Evolutionary conservation across 1,284 basidiomycete species (phyloP).

Genomic region (Malassezia obtusa): DNA sequence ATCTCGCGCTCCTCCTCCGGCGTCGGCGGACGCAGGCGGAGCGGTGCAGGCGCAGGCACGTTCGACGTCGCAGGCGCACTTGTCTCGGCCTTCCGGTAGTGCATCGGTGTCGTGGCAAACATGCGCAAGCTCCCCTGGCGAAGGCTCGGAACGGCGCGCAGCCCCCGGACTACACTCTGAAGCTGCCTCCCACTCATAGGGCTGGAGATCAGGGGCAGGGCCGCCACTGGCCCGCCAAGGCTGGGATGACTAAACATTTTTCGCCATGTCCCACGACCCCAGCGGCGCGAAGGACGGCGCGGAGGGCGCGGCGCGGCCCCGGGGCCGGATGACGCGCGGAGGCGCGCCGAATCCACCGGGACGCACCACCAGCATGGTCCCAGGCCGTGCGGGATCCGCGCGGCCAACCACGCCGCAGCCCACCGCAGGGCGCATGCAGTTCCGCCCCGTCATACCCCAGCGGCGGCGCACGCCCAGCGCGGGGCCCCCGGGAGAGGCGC

Average conservation of each 20-base stretch:
- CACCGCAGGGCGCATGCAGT: slow-evolving; percentile 42
- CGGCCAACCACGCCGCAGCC: slow-evolving; percentile 48
- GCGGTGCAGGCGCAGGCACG: slow-evolving; percentile 52
- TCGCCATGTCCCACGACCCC: not conserved
- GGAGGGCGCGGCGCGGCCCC: not conserved
- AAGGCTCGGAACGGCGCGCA: too few relatives aligned
- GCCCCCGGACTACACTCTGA: too few relatives aligned
- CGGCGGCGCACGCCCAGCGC: slow-evolving; percentile 23
- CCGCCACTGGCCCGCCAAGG: too few relatives aligned
- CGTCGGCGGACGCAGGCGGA: slow-evolving; percentile 61
- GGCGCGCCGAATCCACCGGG: slow-evolving; percentile 18
- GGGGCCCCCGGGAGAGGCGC: not conserved
- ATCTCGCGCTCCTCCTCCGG: slow-evolving; percentile 58
- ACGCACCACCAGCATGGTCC: slow-evolving; percentile 49
- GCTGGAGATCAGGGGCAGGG: too few relatives aligned
- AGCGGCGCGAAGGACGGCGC: not conserved
- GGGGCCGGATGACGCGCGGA: not conserved
- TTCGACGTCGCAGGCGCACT: slow-evolving; percentile 51
- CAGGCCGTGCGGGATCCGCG: slow-evolving; percentile 48
- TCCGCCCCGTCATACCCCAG: slow-evolving; percentile 38
- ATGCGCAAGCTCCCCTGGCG: too few relatives aligned
- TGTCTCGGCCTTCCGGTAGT: too few relatives aligned
- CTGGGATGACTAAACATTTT: not conserved
- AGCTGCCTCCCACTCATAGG: too few relatives aligned
- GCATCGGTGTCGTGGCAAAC: too few relatives aligned